Base-by-base conservation (phyloP, 768 basidiomycete species). In the Kondoa subrosea region DNA sequence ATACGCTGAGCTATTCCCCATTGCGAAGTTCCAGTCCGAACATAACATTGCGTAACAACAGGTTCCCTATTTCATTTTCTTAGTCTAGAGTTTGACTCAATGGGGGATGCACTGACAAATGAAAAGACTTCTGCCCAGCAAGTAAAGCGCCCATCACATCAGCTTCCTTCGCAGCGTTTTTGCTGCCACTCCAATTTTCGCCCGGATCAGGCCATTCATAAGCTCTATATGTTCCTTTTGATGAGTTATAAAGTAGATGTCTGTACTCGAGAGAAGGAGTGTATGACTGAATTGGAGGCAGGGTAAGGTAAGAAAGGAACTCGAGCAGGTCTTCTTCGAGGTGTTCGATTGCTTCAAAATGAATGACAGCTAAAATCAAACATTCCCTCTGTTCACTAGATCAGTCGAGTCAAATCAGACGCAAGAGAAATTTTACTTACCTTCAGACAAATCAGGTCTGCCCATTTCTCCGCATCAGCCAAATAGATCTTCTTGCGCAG, bases 161-260 rank as follows among this genome's bases (percentile, higher is more conserved):
- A 33, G 61, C 61, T 32, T 63, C 61, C 29, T 65, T 65, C 3
- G 30, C 64, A n/a, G 34, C 34, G 56, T 27, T 65, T 65, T 65
- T 40, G 26, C 33, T 25, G 2, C 64, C 56, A 12, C 25, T 27
- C 64, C 56, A 57, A 32, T 57, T n/a, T 40, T 32, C 33, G n/a
- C 14, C 21, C 8, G 21, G 21, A 8, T 65, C 64, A 15, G 56
- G 34, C 64, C 64, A 65, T 3, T 3, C 56, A 14, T 32, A 65
- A 15, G 33, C 8, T 50, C 21, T 8, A 8, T 8, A 8, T 8
- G 12, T 50, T 8, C 40, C 40, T 8, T 50, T 21, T 50, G 40
- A 50, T 8, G 40, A 8, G 12, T 50, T 8, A 50, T 50, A 50
- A 8, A 50, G 21, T 8, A 50, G 40, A 50, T 50, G 40, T 8